These are phyloP conservation scores for Eucalyptus dawsonii DNA, from an alignment of 345 rosid species.

Conservation along the genomic window DNA sequence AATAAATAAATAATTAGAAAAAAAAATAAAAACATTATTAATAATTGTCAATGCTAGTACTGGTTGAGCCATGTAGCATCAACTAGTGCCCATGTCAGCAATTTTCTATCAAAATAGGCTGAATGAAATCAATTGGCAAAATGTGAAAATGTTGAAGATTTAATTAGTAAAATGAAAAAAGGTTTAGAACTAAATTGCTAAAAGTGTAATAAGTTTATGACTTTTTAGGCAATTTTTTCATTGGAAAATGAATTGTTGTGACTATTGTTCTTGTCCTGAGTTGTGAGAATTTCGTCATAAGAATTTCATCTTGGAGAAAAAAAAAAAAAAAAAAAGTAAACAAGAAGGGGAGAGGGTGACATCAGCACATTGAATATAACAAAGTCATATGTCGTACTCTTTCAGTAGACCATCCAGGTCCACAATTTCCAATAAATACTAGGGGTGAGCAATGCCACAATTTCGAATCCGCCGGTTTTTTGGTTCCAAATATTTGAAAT, in stretches of 20 bases:
- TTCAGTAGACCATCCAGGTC: background rate
- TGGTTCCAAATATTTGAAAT: no score
- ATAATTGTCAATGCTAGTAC: no score
- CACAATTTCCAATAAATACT: no score
- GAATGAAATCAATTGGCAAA: no score
- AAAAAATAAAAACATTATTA: no score
- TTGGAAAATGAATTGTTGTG: background rate
- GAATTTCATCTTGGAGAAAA: background rate
- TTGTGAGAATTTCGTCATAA: background rate
- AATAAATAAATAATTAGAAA: no score
- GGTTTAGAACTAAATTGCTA: accelerated
- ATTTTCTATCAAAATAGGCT: no score
- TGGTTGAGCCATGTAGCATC: accelerated
- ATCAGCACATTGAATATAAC: background rate
- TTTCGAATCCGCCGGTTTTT: no score
- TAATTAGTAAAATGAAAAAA: no score
- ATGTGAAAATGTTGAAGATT: accelerated
- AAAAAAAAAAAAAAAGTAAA: background rate
- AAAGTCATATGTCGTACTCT: background rate
- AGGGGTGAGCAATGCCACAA: no score
- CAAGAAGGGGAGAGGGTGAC: background rate
- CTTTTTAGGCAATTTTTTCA: no score
- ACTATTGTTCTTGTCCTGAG: background rate
- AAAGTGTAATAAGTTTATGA: no score
- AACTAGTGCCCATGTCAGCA: accelerated